These are phyloP conservation scores for Geoglossum glabrum DNA, from an alignment of 495 filamentous ascomycete genomes.

Conservation along the genomic window DNA sequence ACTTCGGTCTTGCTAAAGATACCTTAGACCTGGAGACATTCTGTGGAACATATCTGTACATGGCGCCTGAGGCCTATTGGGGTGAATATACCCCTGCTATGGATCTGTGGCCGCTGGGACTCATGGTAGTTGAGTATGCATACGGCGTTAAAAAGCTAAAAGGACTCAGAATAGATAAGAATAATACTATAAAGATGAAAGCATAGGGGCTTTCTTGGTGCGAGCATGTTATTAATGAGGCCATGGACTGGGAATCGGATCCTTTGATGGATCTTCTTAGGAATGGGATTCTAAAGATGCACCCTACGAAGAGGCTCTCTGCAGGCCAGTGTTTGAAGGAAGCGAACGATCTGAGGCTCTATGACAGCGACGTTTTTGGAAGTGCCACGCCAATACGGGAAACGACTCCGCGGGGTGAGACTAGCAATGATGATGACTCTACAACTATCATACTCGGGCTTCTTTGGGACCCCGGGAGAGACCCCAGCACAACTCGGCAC, in stretches of 20 bases:
- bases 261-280: conserved; percentile 5
- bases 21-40: too few relatives aligned
- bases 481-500: too few relatives aligned
- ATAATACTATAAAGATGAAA: too few relatives aligned
- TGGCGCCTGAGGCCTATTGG: too few relatives aligned
- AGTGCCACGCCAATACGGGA: not conserved
- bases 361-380: not conserved
- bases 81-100: too few relatives aligned
- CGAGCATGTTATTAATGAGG: not conserved
- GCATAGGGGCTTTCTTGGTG: too few relatives aligned
- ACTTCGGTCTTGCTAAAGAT: too few relatives aligned
- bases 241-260: not conserved
- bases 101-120: too few relatives aligned
- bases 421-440: not conserved
- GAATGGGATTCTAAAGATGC: conserved; percentile 3
- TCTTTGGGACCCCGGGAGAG: not conserved
- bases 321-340: conserved; percentile 3
- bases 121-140: too few relatives aligned
- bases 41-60: too few relatives aligned
- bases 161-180: too few relatives aligned
- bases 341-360: not conserved
- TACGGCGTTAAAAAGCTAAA: too few relatives aligned
- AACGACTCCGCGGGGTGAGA: not conserved
- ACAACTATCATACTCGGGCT: not conserved
- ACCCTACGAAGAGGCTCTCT: conserved; percentile 1